These are phyloP conservation scores for Brettanomyces bruxellensis DNA, from an alignment of 805 yeast species.

Conservation along the genomic window DNA sequence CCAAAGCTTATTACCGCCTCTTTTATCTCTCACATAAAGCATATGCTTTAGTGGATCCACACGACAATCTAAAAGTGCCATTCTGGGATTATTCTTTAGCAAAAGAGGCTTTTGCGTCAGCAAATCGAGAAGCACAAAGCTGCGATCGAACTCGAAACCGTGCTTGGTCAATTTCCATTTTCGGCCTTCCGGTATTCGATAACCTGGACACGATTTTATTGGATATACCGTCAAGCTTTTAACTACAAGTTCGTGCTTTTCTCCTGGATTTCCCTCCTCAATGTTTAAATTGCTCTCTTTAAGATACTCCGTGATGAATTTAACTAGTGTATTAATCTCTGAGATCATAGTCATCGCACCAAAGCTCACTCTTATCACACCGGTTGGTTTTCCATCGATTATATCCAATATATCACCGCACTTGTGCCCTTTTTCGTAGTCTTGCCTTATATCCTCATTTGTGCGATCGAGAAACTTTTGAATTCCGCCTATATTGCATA, in stretches of 20 bases:
- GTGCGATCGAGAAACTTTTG: slow-evolving; percentile 17
- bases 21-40: slow-evolving; percentile 4
- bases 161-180: slow-evolving; percentile 21
- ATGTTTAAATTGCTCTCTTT: neutral
- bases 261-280: neutral
- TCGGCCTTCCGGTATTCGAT: slow-evolving; percentile 13
- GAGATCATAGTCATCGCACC: slow-evolving; percentile 29
- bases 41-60: slow-evolving; percentile 8
- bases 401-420: slow-evolving; percentile 35
- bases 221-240: slow-evolving; percentile 27
- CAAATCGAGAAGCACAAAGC: slow-evolving; percentile 28
- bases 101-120: slow-evolving; percentile 20
- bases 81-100: slow-evolving; percentile 25
- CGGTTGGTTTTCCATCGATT: slow-evolving; percentile 30
- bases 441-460: slow-evolving; percentile 19
- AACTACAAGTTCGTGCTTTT: slow-evolving; percentile 7
- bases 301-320: slow-evolving; percentile 19
- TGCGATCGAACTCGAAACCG: slow-evolving; percentile 33
- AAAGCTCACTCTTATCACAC: slow-evolving; percentile 31
- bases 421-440: slow-evolving; percentile 27
- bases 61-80: slow-evolving; percentile 29
- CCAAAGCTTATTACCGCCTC: slow-evolving; percentile 2
- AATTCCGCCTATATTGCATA: slow-evolving; percentile 35
- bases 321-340: slow-evolving; percentile 26
- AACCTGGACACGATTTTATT: slow-evolving; percentile 34